Conservation (phyloP, 2,329 filamentous ascomycete genomes). For the Exophiala lecanii-corni region DNA sequence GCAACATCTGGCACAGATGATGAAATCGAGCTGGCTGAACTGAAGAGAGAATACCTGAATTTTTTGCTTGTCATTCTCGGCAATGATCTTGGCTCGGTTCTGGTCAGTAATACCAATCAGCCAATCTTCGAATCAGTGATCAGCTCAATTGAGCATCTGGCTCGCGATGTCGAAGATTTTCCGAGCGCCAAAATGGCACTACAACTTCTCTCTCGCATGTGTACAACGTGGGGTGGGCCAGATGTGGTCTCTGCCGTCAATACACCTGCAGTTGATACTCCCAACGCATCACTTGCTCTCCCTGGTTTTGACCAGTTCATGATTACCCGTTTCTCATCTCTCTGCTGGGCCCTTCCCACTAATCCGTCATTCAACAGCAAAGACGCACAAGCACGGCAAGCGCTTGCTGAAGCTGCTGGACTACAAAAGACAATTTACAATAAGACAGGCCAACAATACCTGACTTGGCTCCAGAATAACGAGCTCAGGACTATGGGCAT, state of each 20-base stretch:
- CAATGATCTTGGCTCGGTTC: constrained; percentile 81
- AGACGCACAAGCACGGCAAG: constrained; percentile 83
- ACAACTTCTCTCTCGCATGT: constrained; percentile 76
- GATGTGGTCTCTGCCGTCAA: constrained; percentile 52
- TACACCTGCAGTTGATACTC: constrained; percentile 24
- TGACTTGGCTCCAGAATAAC: constrained; percentile 46
- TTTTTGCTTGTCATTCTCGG: constrained; percentile 87
- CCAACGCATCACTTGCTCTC: constrained; percentile 50
- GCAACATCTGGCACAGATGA: constrained; percentile 89
- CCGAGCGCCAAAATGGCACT: constrained; percentile 71
- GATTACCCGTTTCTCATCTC: constrained; percentile 78
- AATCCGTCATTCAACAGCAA: constrained; percentile 74
- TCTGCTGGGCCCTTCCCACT: constrained; percentile 83
- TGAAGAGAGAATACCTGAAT: constrained; percentile 90
- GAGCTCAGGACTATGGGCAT: constrained; percentile 47
- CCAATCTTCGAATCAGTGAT: constrained; percentile 84
- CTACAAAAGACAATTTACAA: constrained; percentile 85
- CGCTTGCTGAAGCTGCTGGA: constrained; percentile 79
- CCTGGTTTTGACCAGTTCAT: constrained; percentile 91
- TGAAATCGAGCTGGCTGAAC: constrained; percentile 86
- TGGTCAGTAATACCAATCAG: constrained; percentile 87
- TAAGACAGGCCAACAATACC: constrained; percentile 81
- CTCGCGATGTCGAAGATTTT: constrained; percentile 68
- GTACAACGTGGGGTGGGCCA: constrained; percentile 81
- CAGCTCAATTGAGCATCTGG: constrained; percentile 76